phyloP scores from a whole-genome alignment of 176 grass and related monocot species.

The Zea mays region DNA sequence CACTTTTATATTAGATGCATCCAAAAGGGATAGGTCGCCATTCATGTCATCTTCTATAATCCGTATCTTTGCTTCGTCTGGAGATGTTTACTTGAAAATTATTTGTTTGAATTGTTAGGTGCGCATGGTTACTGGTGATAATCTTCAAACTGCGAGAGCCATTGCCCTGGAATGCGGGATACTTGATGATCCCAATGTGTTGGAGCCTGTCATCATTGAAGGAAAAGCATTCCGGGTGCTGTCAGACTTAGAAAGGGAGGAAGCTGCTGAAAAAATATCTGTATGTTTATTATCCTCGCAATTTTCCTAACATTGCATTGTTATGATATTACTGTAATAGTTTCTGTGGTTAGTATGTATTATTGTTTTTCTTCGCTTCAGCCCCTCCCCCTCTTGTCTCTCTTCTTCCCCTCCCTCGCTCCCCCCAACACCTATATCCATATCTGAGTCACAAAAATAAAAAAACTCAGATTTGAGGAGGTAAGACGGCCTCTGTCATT shows the following conservation, averaged over 20 bases:
- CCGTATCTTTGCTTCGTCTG: neutral
- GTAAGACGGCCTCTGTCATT: too few species aligned
- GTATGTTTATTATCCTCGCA: slow-evolving; percentile 54
- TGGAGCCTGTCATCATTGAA: slow-evolving; percentile 70
- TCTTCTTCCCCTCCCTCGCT: too few species aligned
- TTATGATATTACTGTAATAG: neutral
- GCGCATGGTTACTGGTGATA: slow-evolving; percentile 95
- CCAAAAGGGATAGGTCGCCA: neutral
- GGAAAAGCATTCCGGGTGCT: slow-evolving; percentile 63
- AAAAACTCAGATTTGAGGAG: too few species aligned
- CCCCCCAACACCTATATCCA: too few species aligned
- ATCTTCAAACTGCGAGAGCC: slow-evolving; percentile 89
- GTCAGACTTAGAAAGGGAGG: slow-evolving; percentile 66
- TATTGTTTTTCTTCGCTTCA: neutral
- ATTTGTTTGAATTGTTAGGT: slow-evolving; percentile 58
- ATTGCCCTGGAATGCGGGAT: slow-evolving; percentile 97
- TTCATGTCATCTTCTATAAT: neutral
- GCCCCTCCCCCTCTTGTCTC: too few species aligned
- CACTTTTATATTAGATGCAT: neutral
- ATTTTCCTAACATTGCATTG: slow-evolving; percentile 4
- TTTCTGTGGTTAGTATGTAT: neutral
- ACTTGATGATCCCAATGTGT: slow-evolving; percentile 70
- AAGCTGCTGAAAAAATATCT: slow-evolving; percentile 69
- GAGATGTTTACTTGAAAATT: neutral
- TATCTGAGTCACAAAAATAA: too few species aligned